These are phyloP conservation scores for Chloris gayana DNA, from an alignment of 176 grass and related monocot genomes.

Conservation along the genomic window DNA sequence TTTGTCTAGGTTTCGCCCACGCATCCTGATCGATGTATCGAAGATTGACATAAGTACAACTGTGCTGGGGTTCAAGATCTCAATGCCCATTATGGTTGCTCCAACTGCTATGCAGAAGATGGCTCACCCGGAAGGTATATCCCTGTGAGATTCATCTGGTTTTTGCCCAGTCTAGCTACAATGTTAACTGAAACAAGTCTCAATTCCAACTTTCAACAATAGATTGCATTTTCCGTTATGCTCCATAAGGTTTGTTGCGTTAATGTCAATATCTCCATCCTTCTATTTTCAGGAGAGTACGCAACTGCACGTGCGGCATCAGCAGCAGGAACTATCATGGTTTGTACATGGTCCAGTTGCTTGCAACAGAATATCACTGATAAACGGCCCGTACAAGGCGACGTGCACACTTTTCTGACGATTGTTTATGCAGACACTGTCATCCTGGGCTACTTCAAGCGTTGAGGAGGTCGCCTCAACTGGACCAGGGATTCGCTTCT, in stretches of 20 bases:
- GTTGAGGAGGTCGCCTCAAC: slow-evolving; percentile 98
- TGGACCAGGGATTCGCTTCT: slow-evolving; percentile 95
- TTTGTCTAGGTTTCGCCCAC: slow-evolving; percentile 80
- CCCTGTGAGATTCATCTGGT: not conserved
- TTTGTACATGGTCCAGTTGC: slow-evolving; percentile 23
- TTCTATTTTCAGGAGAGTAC: slow-evolving; percentile 70
- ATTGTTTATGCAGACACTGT: slow-evolving; percentile 67
- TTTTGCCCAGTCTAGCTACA: not conserved
- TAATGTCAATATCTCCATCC: slow-evolving; percentile 24
- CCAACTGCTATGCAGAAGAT: slow-evolving; percentile 96
- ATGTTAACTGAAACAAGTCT: not conserved
- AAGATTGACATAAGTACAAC: slow-evolving; percentile 90
- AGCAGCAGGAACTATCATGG: slow-evolving; percentile 89
- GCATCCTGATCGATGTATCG: slow-evolving; percentile 93
- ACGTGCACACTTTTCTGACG: not conserved
- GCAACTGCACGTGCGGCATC: slow-evolving; percentile 87
- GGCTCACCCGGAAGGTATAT: slow-evolving; percentile 91
- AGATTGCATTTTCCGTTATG: not conserved
- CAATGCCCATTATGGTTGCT: slow-evolving; percentile 97
- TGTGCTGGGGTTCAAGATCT: slow-evolving; percentile 91
- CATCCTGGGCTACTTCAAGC: slow-evolving; percentile 98
- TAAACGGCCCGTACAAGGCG: not conserved
- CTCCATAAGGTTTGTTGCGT: not conserved
- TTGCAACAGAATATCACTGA: slow-evolving; percentile 9
- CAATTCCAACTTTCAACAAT: not conserved